Conservation (phyloP, 1,139 yeast genomes). For the Debaryomyces nepalensis region DNA sequence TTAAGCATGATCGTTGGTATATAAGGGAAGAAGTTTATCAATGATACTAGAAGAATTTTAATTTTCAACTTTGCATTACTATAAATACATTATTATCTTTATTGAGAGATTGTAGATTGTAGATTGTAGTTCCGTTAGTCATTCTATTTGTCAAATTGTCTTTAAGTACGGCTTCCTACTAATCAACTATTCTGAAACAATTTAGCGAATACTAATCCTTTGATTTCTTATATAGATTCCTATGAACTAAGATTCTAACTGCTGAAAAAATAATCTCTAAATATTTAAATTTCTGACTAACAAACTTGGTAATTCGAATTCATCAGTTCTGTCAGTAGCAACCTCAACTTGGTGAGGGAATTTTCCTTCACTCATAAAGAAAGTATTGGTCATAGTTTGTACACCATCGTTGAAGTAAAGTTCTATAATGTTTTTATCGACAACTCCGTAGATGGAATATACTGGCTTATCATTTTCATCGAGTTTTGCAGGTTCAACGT, state of each 20-base stretch:
- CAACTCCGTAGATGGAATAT: slow-evolving; percentile 27
- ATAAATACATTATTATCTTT: background rate
- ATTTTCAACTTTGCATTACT: slow-evolving; percentile 1
- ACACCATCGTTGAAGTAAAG: slow-evolving; percentile 30
- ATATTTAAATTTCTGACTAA: slow-evolving; percentile 8
- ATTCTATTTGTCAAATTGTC: too few species aligned
- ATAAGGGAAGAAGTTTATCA: slow-evolving; percentile 19
- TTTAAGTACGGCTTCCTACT: too few species aligned
- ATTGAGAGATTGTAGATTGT: too few species aligned
- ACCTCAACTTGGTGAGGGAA: slow-evolving; percentile 13
- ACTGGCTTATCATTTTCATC: slow-evolving; percentile 14
- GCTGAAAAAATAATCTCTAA: too few species aligned
- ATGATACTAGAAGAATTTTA: background rate
- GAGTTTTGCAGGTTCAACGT: slow-evolving; percentile 16
- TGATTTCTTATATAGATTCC: too few species aligned
- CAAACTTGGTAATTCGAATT: slow-evolving; percentile 5
- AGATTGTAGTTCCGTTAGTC: background rate
- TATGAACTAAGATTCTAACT: too few species aligned
- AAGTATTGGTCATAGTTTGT: slow-evolving; percentile 18
- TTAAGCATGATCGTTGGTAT: slow-evolving; percentile 33
- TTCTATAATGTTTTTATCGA: slow-evolving; percentile 30
- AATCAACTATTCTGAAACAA: too few species aligned
- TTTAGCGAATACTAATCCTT: too few species aligned
- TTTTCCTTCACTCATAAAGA: slow-evolving; percentile 16
- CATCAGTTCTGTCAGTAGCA: background rate